A percentile compares a stretch with the other conserved stretches of the same genome.
These are phyloP conservation scores for Chenopodium album DNA, from an alignment of 148 eudicot species.

Conservation along the genomic window DNA sequence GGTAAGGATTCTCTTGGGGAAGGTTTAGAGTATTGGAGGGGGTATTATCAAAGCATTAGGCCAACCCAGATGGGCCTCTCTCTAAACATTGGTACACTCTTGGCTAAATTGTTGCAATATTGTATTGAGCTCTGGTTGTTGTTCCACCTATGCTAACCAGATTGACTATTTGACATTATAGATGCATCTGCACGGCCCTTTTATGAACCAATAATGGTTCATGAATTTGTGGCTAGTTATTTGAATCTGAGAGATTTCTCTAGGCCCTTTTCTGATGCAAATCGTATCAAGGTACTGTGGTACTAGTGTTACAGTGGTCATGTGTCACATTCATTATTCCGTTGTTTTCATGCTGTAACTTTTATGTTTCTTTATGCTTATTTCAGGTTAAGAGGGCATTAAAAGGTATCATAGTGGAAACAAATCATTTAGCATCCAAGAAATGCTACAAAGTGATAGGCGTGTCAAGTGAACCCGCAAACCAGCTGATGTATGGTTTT, in stretches of 20 bases:
- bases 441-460: slow-evolving; percentile 50
- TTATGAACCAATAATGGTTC: slow-evolving; percentile 46
- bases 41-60: slow-evolving; percentile 76
- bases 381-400: slow-evolving; percentile 57
- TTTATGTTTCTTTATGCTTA: no score
- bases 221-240: slow-evolving; percentile 41
- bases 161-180: slow-evolving; percentile 12
- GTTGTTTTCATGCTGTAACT: no score
- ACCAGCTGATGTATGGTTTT: slow-evolving; percentile 42
- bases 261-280: slow-evolving; percentile 51
- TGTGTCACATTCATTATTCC: no score
- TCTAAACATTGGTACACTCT: slow-evolving; percentile 59
- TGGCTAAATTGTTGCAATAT: no score
- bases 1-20: slow-evolving; percentile 44
- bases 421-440: slow-evolving; percentile 27
- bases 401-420: slow-evolving; percentile 53
- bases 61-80: slow-evolving; percentile 95
- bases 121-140: no score
- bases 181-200: slow-evolving; percentile 81
- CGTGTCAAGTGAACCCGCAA: slow-evolving; percentile 39
- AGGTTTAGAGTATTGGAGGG: slow-evolving; percentile 75
- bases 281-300: slow-evolving; percentile 52
- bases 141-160: no score
- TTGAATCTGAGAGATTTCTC: slow-evolving; percentile 36
- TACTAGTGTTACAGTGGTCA: no score